These are phyloP conservation scores for Tephrocybe sp. DNA, from an alignment of 768 basidiomycete species.

Conservation along the genomic window DNA sequence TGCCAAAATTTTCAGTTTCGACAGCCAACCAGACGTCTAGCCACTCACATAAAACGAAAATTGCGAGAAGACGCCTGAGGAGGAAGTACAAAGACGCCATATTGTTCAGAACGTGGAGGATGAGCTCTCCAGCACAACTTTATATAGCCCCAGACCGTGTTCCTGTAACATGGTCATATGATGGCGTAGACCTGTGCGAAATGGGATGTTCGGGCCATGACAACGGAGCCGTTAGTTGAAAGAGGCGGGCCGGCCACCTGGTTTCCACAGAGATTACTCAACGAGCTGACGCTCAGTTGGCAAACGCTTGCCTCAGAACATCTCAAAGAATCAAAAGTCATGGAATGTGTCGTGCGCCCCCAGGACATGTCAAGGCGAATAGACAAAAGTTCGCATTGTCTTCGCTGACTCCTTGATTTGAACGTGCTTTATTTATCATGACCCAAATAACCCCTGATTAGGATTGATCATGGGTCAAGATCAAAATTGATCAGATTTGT, in stretches of 20 bases:
- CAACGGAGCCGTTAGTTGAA: background rate
- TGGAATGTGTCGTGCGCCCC: too few species aligned
- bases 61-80: background rate
- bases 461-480: background rate
- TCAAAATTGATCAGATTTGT: conserved; percentile 13
- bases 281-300: too few species aligned
- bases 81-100: conserved; percentile 1
- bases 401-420: too few species aligned
- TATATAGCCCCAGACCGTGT: background rate
- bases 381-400: too few species aligned
- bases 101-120: background rate
- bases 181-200: background rate
- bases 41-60: background rate
- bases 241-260: background rate
- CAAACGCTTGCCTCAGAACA: too few species aligned
- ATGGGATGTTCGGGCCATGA: background rate
- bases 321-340: too few species aligned
- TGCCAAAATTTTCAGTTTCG: background rate
- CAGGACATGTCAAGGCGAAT: too few species aligned
- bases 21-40: too few species aligned
- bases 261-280: too few species aligned
- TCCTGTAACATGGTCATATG: conserved; percentile 9
- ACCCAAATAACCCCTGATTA: background rate
- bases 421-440: too few species aligned
- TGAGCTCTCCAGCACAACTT: too few species aligned